Conservation (phyloP, 2,329 filamentous ascomycete genomes). For the Fusarium phyllophilum region DNA sequence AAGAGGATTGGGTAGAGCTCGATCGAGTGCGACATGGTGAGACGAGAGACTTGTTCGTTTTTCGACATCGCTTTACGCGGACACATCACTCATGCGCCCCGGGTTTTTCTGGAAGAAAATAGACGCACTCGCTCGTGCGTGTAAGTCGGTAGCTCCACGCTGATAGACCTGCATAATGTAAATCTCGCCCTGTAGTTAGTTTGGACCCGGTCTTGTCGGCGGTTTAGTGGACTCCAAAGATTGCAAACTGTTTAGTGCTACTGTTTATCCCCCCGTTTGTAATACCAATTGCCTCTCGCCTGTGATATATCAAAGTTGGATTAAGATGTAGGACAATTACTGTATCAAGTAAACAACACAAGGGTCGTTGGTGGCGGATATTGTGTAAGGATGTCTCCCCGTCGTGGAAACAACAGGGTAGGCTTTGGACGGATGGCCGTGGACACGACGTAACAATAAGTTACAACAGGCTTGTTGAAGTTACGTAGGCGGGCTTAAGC, state of each 20-base stretch:
- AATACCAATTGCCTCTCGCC: conserved; percentile 1
- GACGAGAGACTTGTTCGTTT: conserved; percentile 1
- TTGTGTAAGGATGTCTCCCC: neutral
- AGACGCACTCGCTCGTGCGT: neutral
- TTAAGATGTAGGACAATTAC: conserved; percentile 15
- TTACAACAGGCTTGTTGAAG: conserved; percentile 12
- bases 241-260: conserved; percentile 16
- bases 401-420: neutral
- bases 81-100: conserved; percentile 5
- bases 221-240: conserved; percentile 34
- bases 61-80: neutral
- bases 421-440: neutral
- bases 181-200: conserved; percentile 29
- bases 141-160: conserved; percentile 21
- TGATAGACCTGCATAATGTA: conserved; percentile 33
- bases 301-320: neutral
- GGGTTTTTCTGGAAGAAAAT: conserved; percentile 20
- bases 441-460: neutral
- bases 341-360: conserved; percentile 14
- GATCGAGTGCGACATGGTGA: conserved; percentile 8
- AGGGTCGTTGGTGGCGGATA: conserved; percentile 9
- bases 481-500: conserved; percentile 12
- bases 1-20: conserved; percentile 24
- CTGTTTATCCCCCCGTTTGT: neutral
- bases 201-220: conserved; percentile 30